Conservation (phyloP, 176 grass and related monocot genomes). For the Eleusine indica region DNA sequence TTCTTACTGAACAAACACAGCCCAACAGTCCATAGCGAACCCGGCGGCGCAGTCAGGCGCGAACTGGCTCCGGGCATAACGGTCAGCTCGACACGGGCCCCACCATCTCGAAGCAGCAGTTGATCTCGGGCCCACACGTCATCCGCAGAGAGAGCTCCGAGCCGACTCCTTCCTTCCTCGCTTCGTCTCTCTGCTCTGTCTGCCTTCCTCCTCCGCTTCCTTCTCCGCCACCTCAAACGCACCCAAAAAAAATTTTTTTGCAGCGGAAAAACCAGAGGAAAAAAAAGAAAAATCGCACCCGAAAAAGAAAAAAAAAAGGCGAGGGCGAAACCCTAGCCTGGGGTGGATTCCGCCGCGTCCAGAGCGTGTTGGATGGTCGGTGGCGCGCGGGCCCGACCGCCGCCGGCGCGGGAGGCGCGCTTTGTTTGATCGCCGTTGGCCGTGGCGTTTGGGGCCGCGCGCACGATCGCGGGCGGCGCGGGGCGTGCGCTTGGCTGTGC, state of each 20-base stretch:
- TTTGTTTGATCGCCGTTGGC: neutral
- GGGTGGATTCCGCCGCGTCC: constrained; percentile 19
- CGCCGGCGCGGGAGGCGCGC: neutral
- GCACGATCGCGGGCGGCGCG: constrained; percentile 26
- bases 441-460: neutral
- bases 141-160: neutral
- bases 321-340: constrained; percentile 39
- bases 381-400: neutral
- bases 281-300: neutral
- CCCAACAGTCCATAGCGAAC: neutral
- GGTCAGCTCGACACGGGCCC: neutral
- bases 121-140: neutral
- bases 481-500: constrained; percentile 19
- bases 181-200: neutral
- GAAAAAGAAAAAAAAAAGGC: neutral
- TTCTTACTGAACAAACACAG: neutral
- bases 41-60: neutral
- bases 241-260: constrained; percentile 15
- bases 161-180: constrained; percentile 16
- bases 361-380: constrained; percentile 1
- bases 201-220: constrained; percentile 5
- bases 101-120: neutral
- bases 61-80: neutral
- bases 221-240: constrained; percentile 39
- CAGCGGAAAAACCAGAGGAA: constrained; percentile 9